Conservation (phyloP, 2,329 filamentous ascomycete species). For the Aspergillus fijiensis region DNA sequence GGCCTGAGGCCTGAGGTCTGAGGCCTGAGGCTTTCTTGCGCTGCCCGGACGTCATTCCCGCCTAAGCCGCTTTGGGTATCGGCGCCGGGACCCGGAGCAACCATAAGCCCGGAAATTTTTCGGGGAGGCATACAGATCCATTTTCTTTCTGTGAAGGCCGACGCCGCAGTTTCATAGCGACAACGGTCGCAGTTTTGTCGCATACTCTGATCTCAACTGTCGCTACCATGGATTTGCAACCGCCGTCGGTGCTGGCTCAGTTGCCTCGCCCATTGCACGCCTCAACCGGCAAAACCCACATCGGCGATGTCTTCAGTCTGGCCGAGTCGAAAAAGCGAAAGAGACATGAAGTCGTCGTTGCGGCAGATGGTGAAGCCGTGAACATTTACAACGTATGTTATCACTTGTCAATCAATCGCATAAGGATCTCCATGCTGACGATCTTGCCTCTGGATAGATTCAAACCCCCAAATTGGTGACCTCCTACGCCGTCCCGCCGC, state of each 20-base stretch:
- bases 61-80: neutral
- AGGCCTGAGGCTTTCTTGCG: neutral
- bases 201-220: neutral
- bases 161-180: constrained; percentile 10
- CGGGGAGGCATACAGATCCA: constrained; percentile 22
- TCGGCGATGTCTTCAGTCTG: constrained; percentile 54
- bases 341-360: constrained; percentile 60
- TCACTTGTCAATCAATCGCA: no score
- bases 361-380: constrained; percentile 60
- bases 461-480: constrained; percentile 61
- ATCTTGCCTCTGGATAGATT: constrained; percentile 44
- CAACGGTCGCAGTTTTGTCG: constrained; percentile 13
- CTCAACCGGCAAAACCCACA: constrained; percentile 41
- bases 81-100: constrained; percentile 24
- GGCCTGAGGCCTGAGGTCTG: neutral
- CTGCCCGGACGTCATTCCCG: constrained; percentile 19
- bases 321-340: constrained; percentile 59
- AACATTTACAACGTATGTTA: constrained; percentile 60
- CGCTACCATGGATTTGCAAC: constrained; percentile 43
- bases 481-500: constrained; percentile 62
- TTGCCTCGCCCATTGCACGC: constrained; percentile 46
- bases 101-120: constrained; percentile 40
- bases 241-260: constrained; percentile 47
- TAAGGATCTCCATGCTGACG: constrained; percentile 5
- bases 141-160: constrained; percentile 16